Evolutionary conservation across 2,329 filamentous ascomycete genomes (phyloP).

Genomic region (Gliomastix tumulicola): DNA sequence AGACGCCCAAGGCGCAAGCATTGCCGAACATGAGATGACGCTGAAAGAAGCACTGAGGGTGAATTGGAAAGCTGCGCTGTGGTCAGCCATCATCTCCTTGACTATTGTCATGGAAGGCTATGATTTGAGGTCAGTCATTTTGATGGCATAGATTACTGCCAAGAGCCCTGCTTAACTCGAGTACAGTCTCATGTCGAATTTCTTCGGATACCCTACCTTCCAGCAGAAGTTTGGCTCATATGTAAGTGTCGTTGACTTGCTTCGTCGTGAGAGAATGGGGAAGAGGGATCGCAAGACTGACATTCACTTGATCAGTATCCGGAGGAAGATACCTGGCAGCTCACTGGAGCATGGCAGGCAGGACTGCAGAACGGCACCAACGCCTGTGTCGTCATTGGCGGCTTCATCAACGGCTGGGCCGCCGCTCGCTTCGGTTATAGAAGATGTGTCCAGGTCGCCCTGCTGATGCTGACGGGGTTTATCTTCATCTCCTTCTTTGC

Average conservation of each 20-base stretch:
- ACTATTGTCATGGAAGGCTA: slow-evolving; percentile 17
- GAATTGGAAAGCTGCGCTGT: slow-evolving; percentile 12
- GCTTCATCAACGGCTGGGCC: slow-evolving; percentile 9
- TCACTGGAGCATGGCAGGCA: too few relatives aligned
- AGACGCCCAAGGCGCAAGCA: slow-evolving; percentile 6
- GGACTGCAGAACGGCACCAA: slow-evolving; percentile 8
- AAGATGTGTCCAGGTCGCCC: slow-evolving; percentile 45
- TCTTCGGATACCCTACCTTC: slow-evolving; percentile 14
- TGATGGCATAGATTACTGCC: too few relatives aligned
- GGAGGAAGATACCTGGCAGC: too few relatives aligned
- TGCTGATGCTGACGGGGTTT: slow-evolving; percentile 17
- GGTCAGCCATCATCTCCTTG: slow-evolving; percentile 12
- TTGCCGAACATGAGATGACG: slow-evolving; percentile 7
- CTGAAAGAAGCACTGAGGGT: slow-evolving; percentile 6
- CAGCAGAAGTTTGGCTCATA: slow-evolving; percentile 10
- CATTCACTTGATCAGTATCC: too few relatives aligned
- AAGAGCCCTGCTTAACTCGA: too few relatives aligned
- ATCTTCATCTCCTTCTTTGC: slow-evolving; percentile 14
- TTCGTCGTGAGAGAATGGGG: too few relatives aligned
- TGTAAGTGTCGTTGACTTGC: too few relatives aligned
- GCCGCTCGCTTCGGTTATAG: slow-evolving; percentile 15
- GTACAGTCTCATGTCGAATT: slow-evolving; percentile 11
- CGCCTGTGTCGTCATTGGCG: slow-evolving; percentile 10
- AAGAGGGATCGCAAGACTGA: too few relatives aligned
- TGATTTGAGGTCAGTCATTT: too few relatives aligned